These are phyloP conservation scores for Hypoxylon sp. DNA, from an alignment of 2,329 filamentous ascomycete genomes.

Conservation along the genomic window DNA sequence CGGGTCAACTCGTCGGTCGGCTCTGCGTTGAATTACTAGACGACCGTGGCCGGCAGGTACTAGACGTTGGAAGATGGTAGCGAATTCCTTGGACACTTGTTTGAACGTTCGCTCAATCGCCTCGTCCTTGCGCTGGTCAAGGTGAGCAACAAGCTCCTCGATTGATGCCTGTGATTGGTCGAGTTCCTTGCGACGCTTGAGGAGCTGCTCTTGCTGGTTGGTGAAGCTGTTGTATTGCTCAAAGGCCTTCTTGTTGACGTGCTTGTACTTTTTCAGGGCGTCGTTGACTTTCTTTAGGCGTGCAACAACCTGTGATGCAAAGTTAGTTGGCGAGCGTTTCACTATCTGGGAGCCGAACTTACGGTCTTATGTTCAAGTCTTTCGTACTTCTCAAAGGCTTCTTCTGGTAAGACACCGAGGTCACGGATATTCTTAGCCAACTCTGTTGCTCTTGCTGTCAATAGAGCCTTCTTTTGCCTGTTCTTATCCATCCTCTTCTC, in stretches of 20 bases:
- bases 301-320: constrained; percentile 65
- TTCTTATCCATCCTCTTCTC: constrained; percentile 94
- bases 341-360: constrained; percentile 53
- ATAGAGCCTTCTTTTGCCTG: constrained; percentile 86
- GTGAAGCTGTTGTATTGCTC: constrained; percentile 99
- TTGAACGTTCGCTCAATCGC: constrained; percentile 99
- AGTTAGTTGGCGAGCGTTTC: constrained; percentile 37
- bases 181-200: constrained; percentile 87
- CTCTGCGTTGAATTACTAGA: constrained; percentile 91
- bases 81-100: constrained; percentile 94
- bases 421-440: constrained; percentile 92
- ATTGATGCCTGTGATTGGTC: constrained; percentile 90
- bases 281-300: constrained; percentile 93
- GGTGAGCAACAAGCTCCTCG: constrained; percentile 89
- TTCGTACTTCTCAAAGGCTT: constrained; percentile 92
- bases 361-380: constrained; percentile 84
- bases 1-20: constrained; percentile 76
- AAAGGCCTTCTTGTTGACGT: constrained; percentile 99
- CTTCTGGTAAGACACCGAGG: constrained; percentile 91
- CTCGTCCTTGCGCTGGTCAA: constrained; percentile 97
- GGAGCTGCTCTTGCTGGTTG: constrained; percentile 87
- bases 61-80: constrained; percentile 92
- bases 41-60: constrained; percentile 94
- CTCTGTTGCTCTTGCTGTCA: constrained; percentile 83
- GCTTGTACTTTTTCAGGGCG: constrained; percentile 93